These are phyloP conservation scores for Wickerhamomyces mucosus DNA, from an alignment of 805 yeast species.

Conservation along the genomic window DNA sequence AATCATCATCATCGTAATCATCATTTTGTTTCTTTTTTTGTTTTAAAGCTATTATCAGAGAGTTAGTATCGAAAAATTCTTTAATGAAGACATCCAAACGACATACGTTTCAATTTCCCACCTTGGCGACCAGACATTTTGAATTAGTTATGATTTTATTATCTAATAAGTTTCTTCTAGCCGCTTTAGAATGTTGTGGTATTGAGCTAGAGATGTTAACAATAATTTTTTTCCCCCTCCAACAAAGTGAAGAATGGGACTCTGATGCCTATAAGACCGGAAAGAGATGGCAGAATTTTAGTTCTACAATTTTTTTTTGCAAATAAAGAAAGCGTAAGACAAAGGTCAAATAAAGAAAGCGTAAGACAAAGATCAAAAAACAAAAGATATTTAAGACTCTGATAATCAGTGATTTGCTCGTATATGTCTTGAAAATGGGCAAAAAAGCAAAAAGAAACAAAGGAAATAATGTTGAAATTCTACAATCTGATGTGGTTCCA, in stretches of 20 bases:
- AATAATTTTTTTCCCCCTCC: neutral
- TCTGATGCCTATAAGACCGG: too few relatives aligned
- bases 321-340: too few relatives aligned
- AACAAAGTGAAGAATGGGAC: neutral
- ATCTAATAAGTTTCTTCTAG: neutral
- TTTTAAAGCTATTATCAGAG: slow-evolving; percentile 23
- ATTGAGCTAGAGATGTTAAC: neutral
- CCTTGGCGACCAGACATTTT: slow-evolving; percentile 94
- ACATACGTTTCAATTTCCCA: slow-evolving; percentile 84
- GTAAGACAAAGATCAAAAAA: too few relatives aligned
- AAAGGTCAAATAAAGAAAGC: too few relatives aligned
- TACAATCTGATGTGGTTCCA: slow-evolving; percentile 20
- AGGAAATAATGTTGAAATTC: slow-evolving; percentile 8
- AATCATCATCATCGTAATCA: slow-evolving; percentile 77
- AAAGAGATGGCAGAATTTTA: too few relatives aligned
- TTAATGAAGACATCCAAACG: neutral
- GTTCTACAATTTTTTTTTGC: too few relatives aligned
- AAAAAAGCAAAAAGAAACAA: slow-evolving; percentile 14
- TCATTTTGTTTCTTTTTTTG: slow-evolving; percentile 76
- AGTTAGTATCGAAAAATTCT: slow-evolving; percentile 4
- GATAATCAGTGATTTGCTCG: too few relatives aligned
- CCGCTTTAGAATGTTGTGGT: neutral
- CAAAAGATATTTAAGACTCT: too few relatives aligned
- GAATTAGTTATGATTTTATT: neutral
- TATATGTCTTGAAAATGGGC: too few relatives aligned